Base-by-base conservation (phyloP, 768 basidiomycete genomes). In the Boletus insuetus region DNA sequence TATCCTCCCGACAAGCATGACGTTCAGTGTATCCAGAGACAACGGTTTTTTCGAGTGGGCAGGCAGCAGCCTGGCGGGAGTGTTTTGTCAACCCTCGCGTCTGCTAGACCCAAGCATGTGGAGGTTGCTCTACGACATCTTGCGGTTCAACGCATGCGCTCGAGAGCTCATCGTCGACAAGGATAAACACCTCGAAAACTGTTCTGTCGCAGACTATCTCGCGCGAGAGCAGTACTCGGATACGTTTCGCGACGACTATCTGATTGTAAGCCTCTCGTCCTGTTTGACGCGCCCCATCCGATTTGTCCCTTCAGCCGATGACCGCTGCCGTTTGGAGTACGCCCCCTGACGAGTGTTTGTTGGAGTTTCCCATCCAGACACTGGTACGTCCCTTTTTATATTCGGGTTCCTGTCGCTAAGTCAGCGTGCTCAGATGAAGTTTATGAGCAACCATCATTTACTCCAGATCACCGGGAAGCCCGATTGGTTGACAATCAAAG, bases 281-380 rank as follows among this genome's bases (percentile, higher is more conserved):
- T 37, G 53, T 20, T 26, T 49, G 37, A 19, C 29, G 32, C 7
- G 34, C 38, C 32, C 31, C 45, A 3, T 14, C 32, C 20, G 34
- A 39, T 17, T 16, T 17, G 26, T 44, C 41, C 44, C 38, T 49
- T 17, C 63, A 87, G 88, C 87, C 87, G 0, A 86, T 91, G 86
- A 88, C 86, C 9, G 87, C 87, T 1, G 85, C 86, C 3, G 84
- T 91, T 39, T 91, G 89, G 89, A 88, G 83, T 43, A 89, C 86
- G 0, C 84, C 87, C 1, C 84, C 89, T 10, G 83, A 84, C 58
- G 80, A 81, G 62, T 88, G 86, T 58, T 77, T 81, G 3, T 69
- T 84, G 47, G 85, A 87, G 58, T 88, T 91, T 63, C 88, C 88
- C 9, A 87, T 84, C 0, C 75, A 73, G 39, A 89, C 88, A 0